Percentiles rank a stretch among this genome's conserved stretches.
phyloP scores from a whole-genome alignment of 768 basidiomycete genomes.

The Tricholoma sp. region DNA sequence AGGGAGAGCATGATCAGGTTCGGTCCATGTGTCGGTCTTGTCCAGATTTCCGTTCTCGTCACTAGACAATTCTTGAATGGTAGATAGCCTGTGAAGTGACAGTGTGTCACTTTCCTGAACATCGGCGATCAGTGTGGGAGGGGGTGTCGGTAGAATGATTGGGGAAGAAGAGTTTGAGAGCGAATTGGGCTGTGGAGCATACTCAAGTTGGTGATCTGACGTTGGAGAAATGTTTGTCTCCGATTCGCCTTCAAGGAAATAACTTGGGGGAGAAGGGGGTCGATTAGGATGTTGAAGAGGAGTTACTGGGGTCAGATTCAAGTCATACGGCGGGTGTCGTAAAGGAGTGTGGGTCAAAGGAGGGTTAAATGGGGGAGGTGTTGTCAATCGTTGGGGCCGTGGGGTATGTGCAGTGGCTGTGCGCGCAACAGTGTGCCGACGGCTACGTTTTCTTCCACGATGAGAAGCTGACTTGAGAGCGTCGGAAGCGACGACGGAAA shows the following conservation, averaged over 20 bases:
- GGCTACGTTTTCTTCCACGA: slow-evolving; percentile 23
- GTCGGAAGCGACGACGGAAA: slow-evolving; percentile 31
- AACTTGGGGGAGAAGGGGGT: slow-evolving; percentile 35
- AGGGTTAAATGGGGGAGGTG: slow-evolving; percentile 3
- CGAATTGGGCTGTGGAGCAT: slow-evolving; percentile 22
- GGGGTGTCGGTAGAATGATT: slow-evolving; percentile 32
- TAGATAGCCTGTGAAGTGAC: slow-evolving; percentile 13
- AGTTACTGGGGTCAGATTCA: neutral
- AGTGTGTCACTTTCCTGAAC: slow-evolving; percentile 13
- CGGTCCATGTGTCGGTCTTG: neutral
- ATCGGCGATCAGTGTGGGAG: slow-evolving; percentile 26
- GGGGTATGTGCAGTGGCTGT: slow-evolving; percentile 27
- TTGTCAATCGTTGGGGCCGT: slow-evolving; percentile 9
- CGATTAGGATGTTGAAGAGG: slow-evolving; percentile 13
- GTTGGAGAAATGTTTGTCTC: slow-evolving; percentile 24
- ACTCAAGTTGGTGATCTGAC: slow-evolving; percentile 20
- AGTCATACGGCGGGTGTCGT: slow-evolving; percentile 17
- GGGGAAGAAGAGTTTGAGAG: slow-evolving; percentile 23
- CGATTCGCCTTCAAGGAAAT: slow-evolving; percentile 31
- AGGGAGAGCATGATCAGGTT: slow-evolving; percentile 1
- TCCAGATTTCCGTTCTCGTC: slow-evolving; percentile 3
- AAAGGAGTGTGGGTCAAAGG: slow-evolving; percentile 7
- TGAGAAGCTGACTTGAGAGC: slow-evolving; percentile 23
- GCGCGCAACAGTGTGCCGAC: slow-evolving; percentile 22
- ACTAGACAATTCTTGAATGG: slow-evolving; percentile 14